Percentiles rank a stretch among this genome's conserved stretches.
These are phyloP conservation scores for Epichloe sp. DNA, from an alignment of 2,329 filamentous ascomycete genomes.

Conservation along the genomic window DNA sequence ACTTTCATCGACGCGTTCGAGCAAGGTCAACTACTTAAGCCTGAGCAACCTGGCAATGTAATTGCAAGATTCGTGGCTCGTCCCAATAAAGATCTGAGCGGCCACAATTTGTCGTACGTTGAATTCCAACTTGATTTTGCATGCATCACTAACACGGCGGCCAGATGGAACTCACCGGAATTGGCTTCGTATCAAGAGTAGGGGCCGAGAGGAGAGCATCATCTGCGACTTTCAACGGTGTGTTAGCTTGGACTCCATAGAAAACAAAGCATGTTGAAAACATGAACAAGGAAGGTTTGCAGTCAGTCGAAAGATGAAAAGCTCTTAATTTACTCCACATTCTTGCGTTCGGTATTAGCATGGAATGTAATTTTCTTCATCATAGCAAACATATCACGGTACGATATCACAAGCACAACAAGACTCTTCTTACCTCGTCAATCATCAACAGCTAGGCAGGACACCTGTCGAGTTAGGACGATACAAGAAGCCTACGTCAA, in stretches of 20 bases:
- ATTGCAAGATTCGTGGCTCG: constrained; percentile 66
- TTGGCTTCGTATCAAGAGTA: constrained; percentile 39
- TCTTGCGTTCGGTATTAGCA: constrained; percentile 58
- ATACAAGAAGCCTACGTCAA: neutral
- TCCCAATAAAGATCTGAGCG: constrained; percentile 55
- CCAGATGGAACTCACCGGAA: constrained; percentile 29
- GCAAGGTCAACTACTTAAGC: constrained; percentile 59
- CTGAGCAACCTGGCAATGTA: constrained; percentile 74
- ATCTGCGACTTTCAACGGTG: neutral
- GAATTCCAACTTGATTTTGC: neutral
- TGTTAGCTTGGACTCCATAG: constrained; percentile 6
- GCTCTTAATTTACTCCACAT: constrained; percentile 58
- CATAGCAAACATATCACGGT: constrained; percentile 27
- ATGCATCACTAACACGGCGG: constrained; percentile 9
- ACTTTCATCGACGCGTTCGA: constrained; percentile 58
- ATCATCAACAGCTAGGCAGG: neutral
- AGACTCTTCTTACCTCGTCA: constrained; percentile 13
- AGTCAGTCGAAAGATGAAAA: constrained; percentile 80
- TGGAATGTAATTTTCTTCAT: constrained; percentile 59
- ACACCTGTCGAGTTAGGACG: neutral
- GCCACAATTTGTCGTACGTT: constrained; percentile 58
- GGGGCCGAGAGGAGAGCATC: neutral
- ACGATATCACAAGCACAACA: neutral
- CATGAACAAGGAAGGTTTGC: constrained; percentile 16
- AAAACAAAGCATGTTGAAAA: constrained; percentile 12